These are phyloP conservation scores for Claviceps maximensis DNA, from an alignment of 2,329 filamentous ascomycete species.

Conservation along the genomic window DNA sequence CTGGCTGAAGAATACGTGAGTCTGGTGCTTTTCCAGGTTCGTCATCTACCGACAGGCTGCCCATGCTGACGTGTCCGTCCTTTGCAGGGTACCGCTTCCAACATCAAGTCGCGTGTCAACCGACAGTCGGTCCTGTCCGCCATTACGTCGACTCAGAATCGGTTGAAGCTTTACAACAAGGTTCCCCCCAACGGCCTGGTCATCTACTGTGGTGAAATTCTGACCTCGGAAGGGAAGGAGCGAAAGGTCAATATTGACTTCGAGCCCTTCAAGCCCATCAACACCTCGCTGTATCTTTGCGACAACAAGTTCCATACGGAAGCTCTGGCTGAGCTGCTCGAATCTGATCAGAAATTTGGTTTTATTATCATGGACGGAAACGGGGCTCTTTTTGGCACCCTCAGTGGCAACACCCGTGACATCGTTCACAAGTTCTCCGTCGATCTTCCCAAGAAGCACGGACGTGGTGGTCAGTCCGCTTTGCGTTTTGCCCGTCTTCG, in stretches of 20 bases:
- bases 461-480: constrained; percentile 98
- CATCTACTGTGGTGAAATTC: constrained; percentile 99
- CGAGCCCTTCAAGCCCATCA: constrained; percentile 99
- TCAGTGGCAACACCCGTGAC: constrained; percentile 94
- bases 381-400: constrained; percentile 88
- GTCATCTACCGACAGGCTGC: constrained; percentile 30
- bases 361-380: constrained; percentile 99
- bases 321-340: constrained; percentile 87
- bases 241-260: constrained; percentile 99
- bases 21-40: not conserved
- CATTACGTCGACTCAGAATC: constrained; percentile 97
- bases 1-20: constrained; percentile 99
- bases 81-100: constrained; percentile 80
- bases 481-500: constrained; percentile 98
- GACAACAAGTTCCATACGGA: constrained; percentile 99
- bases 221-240: constrained; percentile 97
- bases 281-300: constrained; percentile 96
- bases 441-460: constrained; percentile 99
- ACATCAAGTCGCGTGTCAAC: constrained; percentile 99
- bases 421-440: constrained; percentile 97
- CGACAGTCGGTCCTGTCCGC: constrained; percentile 93
- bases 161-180: constrained; percentile 98
- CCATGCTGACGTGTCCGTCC: constrained; percentile 10
- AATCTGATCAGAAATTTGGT: constrained; percentile 97
- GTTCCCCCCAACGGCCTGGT: constrained; percentile 95